Conservation (phyloP, 768 basidiomycete genomes). For the Auricularia heimuer region DNA sequence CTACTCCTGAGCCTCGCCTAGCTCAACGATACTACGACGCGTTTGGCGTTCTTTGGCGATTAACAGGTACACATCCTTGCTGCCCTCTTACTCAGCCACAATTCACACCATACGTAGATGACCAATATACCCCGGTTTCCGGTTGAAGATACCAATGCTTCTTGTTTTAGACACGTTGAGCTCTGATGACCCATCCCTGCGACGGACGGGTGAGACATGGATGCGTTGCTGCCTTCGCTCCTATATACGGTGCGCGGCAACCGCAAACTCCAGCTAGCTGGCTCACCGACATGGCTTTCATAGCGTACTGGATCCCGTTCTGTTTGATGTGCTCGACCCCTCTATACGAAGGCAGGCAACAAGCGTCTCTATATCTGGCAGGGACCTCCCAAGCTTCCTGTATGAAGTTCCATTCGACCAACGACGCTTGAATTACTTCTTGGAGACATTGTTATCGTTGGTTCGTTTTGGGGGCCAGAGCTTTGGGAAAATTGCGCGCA, state of each 20-base stretch:
- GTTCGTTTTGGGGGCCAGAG: conserved; percentile 86
- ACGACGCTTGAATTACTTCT: conserved; percentile 54
- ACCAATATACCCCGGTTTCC: conserved; percentile 66
- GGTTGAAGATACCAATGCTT: conserved; percentile 79
- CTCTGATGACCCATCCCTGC: conserved; percentile 60
- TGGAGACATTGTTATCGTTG: conserved; percentile 69
- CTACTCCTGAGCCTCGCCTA: conserved; percentile 37
- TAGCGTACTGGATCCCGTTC: conserved; percentile 84
- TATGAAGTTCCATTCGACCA: conserved; percentile 78
- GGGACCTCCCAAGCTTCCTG: conserved; percentile 52
- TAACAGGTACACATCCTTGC: conserved; percentile 49
- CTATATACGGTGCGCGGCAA: conserved; percentile 60
- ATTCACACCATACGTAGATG: conserved; percentile 43
- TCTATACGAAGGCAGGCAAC: conserved; percentile 43
- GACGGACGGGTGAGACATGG: conserved; percentile 89
- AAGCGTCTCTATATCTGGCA: conserved; percentile 45
- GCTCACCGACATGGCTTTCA: background rate
- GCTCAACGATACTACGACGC: conserved; percentile 63
- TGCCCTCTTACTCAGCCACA: background rate
- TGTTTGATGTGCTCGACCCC: conserved; percentile 69
- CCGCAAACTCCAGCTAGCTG: too few relatives aligned
- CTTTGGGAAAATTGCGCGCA: conserved; percentile 64
- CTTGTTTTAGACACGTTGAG: conserved; percentile 76
- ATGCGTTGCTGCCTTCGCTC: conserved; percentile 91
- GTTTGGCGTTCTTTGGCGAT: conserved; percentile 87